A percentile compares a stretch with the other conserved stretches of the same genome.
These are phyloP conservation scores for Paecilomyces formosus DNA, from an alignment of 2,329 filamentous ascomycete genomes.

Conservation along the genomic window DNA sequence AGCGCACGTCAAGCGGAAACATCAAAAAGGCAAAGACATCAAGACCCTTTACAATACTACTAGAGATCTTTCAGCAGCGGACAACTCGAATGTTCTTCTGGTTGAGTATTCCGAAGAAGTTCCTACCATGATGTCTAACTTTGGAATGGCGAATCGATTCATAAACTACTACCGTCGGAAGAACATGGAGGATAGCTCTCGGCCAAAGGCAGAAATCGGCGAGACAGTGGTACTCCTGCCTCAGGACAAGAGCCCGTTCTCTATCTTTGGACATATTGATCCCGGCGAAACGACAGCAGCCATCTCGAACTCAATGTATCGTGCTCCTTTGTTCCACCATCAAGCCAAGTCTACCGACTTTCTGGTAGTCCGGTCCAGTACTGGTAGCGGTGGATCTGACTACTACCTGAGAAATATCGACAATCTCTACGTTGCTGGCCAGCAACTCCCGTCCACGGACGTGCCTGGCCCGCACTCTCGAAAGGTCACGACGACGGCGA, in stretches of 20 bases:
- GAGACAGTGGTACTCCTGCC: slow-evolving; percentile 82
- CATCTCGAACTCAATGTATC: slow-evolving; percentile 90
- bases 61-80: slow-evolving; percentile 75
- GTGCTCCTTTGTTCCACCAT: slow-evolving; percentile 89
- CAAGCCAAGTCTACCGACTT: slow-evolving; percentile 73
- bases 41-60: slow-evolving; percentile 73
- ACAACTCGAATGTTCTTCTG: slow-evolving; percentile 80
- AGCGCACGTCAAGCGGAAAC: slow-evolving; percentile 70
- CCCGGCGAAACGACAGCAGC: slow-evolving; percentile 85
- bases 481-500: slow-evolving; percentile 93
- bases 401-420: slow-evolving; percentile 88
- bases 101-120: slow-evolving; percentile 96
- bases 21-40: slow-evolving; percentile 69
- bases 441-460: slow-evolving; percentile 85
- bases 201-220: slow-evolving; percentile 76
- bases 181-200: slow-evolving; percentile 65
- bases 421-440: slow-evolving; percentile 82
- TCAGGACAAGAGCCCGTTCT: slow-evolving; percentile 93
- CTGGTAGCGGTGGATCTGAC: slow-evolving; percentile 65
- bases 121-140: slow-evolving; percentile 85
- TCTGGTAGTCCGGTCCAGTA: slow-evolving; percentile 73
- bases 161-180: slow-evolving; percentile 95
- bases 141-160: slow-evolving; percentile 92
- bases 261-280: slow-evolving; percentile 87
- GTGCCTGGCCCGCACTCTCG: slow-evolving; percentile 89